phyloP scores from a whole-genome alignment of 176 grass and related monocot genomes.

The Oryza coarctata region DNA sequence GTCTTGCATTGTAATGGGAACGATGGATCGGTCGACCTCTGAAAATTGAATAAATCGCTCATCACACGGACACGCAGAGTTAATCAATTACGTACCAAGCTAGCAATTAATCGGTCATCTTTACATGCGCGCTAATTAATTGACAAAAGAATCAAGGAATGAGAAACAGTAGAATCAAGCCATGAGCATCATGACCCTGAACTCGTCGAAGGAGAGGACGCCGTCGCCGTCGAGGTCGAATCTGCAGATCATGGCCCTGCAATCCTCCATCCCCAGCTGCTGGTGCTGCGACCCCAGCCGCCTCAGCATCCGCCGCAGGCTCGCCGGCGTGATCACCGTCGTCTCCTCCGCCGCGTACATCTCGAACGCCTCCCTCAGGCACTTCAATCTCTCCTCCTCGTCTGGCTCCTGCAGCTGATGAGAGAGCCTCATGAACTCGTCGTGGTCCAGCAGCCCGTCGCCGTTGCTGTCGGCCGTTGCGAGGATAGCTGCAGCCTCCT shows the following conservation, averaged over 20 bases:
- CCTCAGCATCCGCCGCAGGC: constrained; percentile 52
- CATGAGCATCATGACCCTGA: constrained; percentile 62
- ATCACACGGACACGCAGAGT: background rate
- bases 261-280: constrained; percentile 44
- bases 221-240: constrained; percentile 70
- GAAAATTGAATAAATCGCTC: background rate
- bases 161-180: background rate
- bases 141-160: too few relatives aligned
- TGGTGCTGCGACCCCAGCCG: constrained; percentile 15
- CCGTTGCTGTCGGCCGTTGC: constrained; percentile 41
- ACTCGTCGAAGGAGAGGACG: constrained; percentile 56
- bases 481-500: constrained; percentile 39
- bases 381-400: constrained; percentile 20
- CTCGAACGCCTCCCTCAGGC: constrained; percentile 54
- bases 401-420: background rate
- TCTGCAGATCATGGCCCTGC: constrained; percentile 60
- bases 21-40: background rate
- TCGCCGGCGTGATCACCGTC: constrained; percentile 50
- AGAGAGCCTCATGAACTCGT: constrained; percentile 35
- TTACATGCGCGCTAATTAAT: too few relatives aligned
- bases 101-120: background rate
- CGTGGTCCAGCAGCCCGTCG: constrained; percentile 43
- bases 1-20: too few relatives aligned
- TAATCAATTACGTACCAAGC: too few relatives aligned
- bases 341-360: constrained; percentile 43